Conservation (phyloP, 805 yeast species). For the Kodamaea jinghongensis region DNA sequence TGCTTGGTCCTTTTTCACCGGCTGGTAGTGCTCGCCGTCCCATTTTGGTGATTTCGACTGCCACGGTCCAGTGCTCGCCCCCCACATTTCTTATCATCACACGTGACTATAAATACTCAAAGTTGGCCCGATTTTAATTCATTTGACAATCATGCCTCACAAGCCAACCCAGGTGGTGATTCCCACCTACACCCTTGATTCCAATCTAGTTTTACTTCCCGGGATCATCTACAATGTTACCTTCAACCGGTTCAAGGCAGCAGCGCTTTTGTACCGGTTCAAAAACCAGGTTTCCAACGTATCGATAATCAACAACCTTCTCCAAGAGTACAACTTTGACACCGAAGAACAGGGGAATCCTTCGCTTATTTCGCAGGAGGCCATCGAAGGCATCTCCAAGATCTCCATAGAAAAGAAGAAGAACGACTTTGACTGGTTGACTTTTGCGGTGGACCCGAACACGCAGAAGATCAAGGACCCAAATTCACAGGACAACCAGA, state of each 20-base stretch:
- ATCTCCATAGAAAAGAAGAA: conserved; percentile 13
- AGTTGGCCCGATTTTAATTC: no score
- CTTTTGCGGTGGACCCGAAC: conserved; percentile 35
- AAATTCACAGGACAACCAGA: neutral
- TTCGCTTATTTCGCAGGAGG: conserved; percentile 27
- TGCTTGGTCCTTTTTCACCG: no score
- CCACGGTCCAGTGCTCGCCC: no score
- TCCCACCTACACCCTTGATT: conserved; percentile 41
- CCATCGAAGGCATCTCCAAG: conserved; percentile 28
- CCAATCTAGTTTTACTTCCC: conserved; percentile 52
- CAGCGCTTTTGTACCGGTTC: conserved; percentile 44
- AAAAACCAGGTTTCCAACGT: conserved; percentile 25
- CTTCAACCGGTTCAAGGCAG: conserved; percentile 46
- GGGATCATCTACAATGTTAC: conserved; percentile 62
- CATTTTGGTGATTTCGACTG: no score
- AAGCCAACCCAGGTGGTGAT: conserved; percentile 21
- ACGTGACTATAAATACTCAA: no score
- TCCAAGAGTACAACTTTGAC: conserved; percentile 36
- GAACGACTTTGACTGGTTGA: conserved; percentile 33
- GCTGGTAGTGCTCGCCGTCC: no score
- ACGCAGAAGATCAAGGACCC: conserved; percentile 28
- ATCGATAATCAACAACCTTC: conserved; percentile 28
- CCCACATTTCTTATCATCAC: no score
- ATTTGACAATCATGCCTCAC: no score
- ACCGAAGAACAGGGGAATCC: conserved; percentile 12